Base-by-base conservation (phyloP, 2,329 filamentous ascomycete species). In the Botrytis galanthina region DNA sequence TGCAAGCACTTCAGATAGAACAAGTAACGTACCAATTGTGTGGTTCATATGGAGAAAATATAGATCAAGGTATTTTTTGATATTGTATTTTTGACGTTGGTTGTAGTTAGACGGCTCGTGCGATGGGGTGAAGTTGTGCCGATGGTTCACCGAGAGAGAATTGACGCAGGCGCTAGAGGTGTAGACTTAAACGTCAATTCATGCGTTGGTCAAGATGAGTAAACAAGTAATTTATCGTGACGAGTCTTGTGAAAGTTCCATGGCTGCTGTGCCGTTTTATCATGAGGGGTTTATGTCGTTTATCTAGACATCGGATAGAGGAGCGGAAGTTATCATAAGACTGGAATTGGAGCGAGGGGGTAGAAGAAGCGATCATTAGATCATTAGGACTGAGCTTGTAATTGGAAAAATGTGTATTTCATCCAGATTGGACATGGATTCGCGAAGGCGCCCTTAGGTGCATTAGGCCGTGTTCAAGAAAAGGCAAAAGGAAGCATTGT, bases 401-500 rank as follows among this genome's bases (percentile, higher is more conserved):
- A 2, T 29, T 29, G 51, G 26, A 3, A 54, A 29, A 29, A 18
- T 5, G 7, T 9, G n/a, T 29, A 32, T 9, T 29, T 57, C n/a
- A n/a, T 57, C n/a, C 51, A 29, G n/a, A 57, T 57, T 18, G 51
- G n/a, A 29, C n/a, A 57, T 29, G n/a, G 51, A 29, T 57, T 18
- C 26, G 12, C 26, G 48, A 54, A n/a, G 48, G 48, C 48, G 48
- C 48, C 3, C 26, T n/a, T 54, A n/a, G 48, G 12, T 54, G 48
- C 48, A 54, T 54, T 54, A n/a, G 26, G 5, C 5, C 16, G 51
- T 18, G 7, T 57, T 57, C 16, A 6, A 32, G 22, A 64, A 64
- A 64, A 46, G n/a, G n/a, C 61, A 46, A 64, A 64, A 64, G 39
- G 18, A 22, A 32, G 62, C 42, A 46, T 63, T 63, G 39, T 63